These are phyloP conservation scores for Mortierella sp. DNA, from an alignment of 371 early-diverging fungal genomes.

Conservation along the genomic window DNA sequence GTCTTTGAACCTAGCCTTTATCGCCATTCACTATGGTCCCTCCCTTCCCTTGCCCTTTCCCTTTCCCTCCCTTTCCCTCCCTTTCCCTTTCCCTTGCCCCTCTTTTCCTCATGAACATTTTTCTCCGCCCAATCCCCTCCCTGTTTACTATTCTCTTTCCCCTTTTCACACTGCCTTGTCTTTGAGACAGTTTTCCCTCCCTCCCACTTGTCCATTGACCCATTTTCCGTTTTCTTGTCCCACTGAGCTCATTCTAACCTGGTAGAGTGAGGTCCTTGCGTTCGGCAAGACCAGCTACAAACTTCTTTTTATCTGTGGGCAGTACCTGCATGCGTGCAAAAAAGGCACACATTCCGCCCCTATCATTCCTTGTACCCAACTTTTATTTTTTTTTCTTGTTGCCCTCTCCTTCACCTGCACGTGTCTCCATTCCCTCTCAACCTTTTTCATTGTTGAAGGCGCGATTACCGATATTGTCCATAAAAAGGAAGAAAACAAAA, in stretches of 20 bases:
- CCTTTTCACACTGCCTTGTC: neutral
- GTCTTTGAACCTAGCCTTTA: too few relatives aligned
- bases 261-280: neutral
- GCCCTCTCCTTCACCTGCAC: neutral
- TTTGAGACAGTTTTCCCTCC: too few relatives aligned
- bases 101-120: too few relatives aligned
- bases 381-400: neutral
- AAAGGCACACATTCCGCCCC: slow-evolving; percentile 1
- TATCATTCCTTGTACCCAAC: neutral
- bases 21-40: too few relatives aligned
- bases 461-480: neutral
- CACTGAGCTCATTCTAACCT: neutral
- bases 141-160: neutral
- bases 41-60: too few relatives aligned
- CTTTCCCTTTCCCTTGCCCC: too few relatives aligned
- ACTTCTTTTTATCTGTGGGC: neutral
- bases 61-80: too few relatives aligned
- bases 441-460: neutral
- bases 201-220: too few relatives aligned
- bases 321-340: slow-evolving; percentile 2
- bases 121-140: too few relatives aligned
- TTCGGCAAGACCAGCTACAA: neutral
- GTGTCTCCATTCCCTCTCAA: too few relatives aligned
- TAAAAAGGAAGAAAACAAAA: too few relatives aligned
- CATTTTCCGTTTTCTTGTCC: neutral